These are phyloP conservation scores for Sarocladium oryzae DNA, from an alignment of 2,329 filamentous ascomycete genomes.

Conservation along the genomic window DNA sequence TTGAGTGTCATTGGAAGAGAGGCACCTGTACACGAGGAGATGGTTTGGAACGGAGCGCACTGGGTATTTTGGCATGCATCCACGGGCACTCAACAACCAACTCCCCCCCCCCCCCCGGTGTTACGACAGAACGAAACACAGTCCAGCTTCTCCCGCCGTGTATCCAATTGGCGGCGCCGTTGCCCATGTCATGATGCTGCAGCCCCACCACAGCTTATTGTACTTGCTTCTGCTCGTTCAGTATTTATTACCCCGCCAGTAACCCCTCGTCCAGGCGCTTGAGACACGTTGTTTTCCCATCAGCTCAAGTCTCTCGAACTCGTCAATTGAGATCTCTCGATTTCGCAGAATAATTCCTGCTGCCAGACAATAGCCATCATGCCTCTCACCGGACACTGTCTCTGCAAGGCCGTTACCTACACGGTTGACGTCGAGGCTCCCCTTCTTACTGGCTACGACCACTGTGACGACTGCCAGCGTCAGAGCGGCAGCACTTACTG, in stretches of 20 bases:
- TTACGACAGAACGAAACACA: background rate
- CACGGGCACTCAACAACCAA: too few species aligned
- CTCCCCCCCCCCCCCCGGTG: too few species aligned
- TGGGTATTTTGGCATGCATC: too few species aligned
- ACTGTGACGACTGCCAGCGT: slow-evolving; percentile 68
- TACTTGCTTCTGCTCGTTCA: slow-evolving; percentile 6
- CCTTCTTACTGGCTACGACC: slow-evolving; percentile 57
- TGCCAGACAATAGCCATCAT: too few species aligned
- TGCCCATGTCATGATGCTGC: slow-evolving; percentile 22
- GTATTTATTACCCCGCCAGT: slow-evolving; percentile 19
- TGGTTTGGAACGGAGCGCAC: too few species aligned
- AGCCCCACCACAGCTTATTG: slow-evolving; percentile 18
- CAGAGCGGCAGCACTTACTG: slow-evolving; percentile 64
- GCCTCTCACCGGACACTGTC: slow-evolving; percentile 63
- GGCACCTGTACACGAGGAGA: too few species aligned
- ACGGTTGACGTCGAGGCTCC: slow-evolving; percentile 45
- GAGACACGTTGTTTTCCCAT: background rate
- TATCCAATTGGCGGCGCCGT: background rate
- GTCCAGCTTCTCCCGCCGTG: background rate
- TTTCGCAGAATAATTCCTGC: too few species aligned
- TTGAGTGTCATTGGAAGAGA: too few species aligned
- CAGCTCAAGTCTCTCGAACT: background rate
- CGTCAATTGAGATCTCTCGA: background rate
- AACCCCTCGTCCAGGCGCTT: slow-evolving; percentile 3
- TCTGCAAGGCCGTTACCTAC: slow-evolving; percentile 68